phyloP scores from a whole-genome alignment of 139 green algal genomes.

The Prasinococcaceae sp. region DNA sequence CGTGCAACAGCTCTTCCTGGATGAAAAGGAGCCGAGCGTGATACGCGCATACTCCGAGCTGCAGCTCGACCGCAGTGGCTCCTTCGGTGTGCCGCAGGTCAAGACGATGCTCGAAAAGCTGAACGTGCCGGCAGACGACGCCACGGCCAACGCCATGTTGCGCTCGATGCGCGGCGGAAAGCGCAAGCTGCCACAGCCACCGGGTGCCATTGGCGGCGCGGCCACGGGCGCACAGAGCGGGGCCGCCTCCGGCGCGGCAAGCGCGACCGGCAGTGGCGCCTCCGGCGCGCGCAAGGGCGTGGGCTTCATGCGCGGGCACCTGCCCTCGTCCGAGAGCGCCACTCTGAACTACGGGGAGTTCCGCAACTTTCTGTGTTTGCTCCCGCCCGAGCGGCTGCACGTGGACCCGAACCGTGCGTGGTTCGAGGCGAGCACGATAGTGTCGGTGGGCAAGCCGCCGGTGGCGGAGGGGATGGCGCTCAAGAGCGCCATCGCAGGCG shows the following conservation, averaged over 20 bases:
- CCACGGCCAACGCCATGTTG: constrained; percentile 36
- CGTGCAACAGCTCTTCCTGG: background rate
- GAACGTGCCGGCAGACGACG: no score
- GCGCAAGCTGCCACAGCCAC: background rate
- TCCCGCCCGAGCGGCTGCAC: constrained; percentile 36
- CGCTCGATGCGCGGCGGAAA: constrained; percentile 7
- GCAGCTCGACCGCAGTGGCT: constrained; percentile 26
- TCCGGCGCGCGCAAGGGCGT: background rate
- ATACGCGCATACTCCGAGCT: background rate
- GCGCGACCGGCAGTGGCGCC: background rate
- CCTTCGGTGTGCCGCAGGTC: no score
- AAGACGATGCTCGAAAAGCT: constrained; percentile 26
- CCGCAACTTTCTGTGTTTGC: constrained; percentile 49
- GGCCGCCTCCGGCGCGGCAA: background rate
- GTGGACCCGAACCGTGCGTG: constrained; percentile 31
- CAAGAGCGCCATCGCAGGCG: constrained; percentile 43
- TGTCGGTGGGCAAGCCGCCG: constrained; percentile 33
- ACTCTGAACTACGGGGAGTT: constrained; percentile 51
- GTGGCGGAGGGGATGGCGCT: constrained; percentile 19
- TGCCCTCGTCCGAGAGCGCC: constrained; percentile 26
- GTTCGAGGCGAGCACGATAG: constrained; percentile 51
- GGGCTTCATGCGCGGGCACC: background rate
- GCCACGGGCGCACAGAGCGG: background rate
- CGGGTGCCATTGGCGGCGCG: background rate
- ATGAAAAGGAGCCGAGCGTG: background rate